Conservation (phyloP, 768 basidiomycete species). For the Sporobolomyces phaffii region DNA sequence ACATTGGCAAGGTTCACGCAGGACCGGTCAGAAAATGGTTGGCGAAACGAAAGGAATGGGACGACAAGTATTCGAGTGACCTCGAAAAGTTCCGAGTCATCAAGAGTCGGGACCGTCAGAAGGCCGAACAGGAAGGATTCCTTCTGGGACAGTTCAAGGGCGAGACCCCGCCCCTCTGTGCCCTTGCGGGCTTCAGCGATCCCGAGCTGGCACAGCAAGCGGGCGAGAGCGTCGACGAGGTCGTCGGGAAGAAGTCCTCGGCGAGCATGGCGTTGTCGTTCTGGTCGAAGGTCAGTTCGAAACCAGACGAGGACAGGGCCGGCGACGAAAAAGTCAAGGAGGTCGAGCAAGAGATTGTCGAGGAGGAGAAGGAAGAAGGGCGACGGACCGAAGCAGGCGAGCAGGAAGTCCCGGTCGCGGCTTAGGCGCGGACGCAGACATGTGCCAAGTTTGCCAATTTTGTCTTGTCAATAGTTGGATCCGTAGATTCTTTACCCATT, state of each 20-base stretch:
- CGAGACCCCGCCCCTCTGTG: slow-evolving; percentile 44
- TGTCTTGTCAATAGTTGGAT: too few species aligned
- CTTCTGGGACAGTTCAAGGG: slow-evolving; percentile 44
- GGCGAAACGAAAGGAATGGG: slow-evolving; percentile 44
- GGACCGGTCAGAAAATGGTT: slow-evolving; percentile 47
- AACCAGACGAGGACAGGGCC: slow-evolving; percentile 44
- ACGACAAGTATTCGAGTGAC: slow-evolving; percentile 44
- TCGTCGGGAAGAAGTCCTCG: slow-evolving; percentile 40
- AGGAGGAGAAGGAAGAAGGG: not conserved
- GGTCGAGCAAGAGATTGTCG: not conserved
- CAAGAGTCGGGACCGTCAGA: slow-evolving; percentile 39
- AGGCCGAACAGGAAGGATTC: slow-evolving; percentile 44
- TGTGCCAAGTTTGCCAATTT: not conserved
- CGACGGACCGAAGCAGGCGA: slow-evolving; percentile 13
- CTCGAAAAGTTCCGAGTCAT: slow-evolving; percentile 42
- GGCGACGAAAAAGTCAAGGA: slow-evolving; percentile 41
- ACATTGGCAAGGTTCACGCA: slow-evolving; percentile 54
- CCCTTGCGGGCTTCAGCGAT: slow-evolving; percentile 43
- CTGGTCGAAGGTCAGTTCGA: slow-evolving; percentile 44
- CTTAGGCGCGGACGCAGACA: not conserved
- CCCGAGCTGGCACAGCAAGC: slow-evolving; percentile 40
- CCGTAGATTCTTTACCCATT: too few species aligned
- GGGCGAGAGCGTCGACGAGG: slow-evolving; percentile 46
- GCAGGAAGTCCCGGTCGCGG: slow-evolving; percentile 12
- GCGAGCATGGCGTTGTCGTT: slow-evolving; percentile 42